Conservation (phyloP, 805 yeast genomes). For the Kazachstania kunashirensis region DNA sequence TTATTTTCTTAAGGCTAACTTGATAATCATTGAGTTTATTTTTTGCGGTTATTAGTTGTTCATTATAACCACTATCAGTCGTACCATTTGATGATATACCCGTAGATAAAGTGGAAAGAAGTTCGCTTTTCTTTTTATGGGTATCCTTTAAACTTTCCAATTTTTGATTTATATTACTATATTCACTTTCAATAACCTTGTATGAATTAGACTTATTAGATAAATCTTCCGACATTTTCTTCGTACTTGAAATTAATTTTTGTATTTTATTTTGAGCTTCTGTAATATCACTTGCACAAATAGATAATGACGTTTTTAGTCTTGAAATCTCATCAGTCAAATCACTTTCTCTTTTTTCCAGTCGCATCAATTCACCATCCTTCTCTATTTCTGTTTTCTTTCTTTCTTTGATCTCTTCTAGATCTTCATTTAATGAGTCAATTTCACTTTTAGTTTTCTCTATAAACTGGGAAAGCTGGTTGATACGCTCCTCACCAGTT, state of each 20-base stretch:
- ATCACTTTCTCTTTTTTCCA: slow-evolving; percentile 49
- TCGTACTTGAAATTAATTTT: slow-evolving; percentile 29
- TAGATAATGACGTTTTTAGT: slow-evolving; percentile 50
- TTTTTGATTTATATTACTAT: slow-evolving; percentile 34
- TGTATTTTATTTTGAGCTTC: slow-evolving; percentile 41
- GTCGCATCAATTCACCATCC: slow-evolving; percentile 48
- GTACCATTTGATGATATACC: slow-evolving; percentile 82
- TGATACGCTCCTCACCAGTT: slow-evolving; percentile 34
- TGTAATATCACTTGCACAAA: slow-evolving; percentile 44
- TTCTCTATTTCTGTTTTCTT: slow-evolving; percentile 50
- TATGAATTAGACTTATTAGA: slow-evolving; percentile 32
- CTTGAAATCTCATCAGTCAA: slow-evolving; percentile 59
- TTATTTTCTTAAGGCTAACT: slow-evolving; percentile 49
- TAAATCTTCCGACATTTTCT: slow-evolving; percentile 28
- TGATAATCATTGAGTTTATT: slow-evolving; percentile 43
- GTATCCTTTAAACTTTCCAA: slow-evolving; percentile 39
- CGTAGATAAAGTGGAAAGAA: slow-evolving; percentile 70
- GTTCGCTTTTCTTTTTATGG: slow-evolving; percentile 58
- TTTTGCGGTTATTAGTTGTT: slow-evolving; percentile 59
- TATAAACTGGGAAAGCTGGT: slow-evolving; percentile 35
- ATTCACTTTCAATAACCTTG: slow-evolving; percentile 36
- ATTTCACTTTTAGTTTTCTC: slow-evolving; percentile 47
- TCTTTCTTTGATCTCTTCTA: slow-evolving; percentile 41
- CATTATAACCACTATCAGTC: slow-evolving; percentile 64
- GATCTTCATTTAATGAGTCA: slow-evolving; percentile 47